Evolutionary conservation across 1,284 basidiomycete species (phyloP).

Genomic region (Mycena sp.): DNA sequence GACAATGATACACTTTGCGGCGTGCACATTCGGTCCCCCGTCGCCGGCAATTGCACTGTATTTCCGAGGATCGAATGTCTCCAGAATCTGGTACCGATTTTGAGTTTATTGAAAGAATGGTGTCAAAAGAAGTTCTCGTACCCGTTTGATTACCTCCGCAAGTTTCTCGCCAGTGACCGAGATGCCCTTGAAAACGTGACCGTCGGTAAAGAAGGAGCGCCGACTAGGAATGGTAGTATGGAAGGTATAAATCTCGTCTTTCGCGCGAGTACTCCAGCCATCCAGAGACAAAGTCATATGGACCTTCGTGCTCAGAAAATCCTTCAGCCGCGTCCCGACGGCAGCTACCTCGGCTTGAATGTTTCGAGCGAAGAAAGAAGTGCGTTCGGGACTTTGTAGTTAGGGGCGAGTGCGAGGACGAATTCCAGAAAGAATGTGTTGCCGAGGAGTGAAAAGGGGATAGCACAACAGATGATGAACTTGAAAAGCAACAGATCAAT

Average conservation of each 20-base stretch:
- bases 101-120: background rate
- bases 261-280: conserved; percentile 20
- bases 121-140: background rate
- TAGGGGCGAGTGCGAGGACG: conserved; percentile 1
- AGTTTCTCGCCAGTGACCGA: conserved; percentile 32
- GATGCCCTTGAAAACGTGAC: conserved; percentile 32
- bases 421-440: conserved; percentile 19
- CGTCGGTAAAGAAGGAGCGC: conserved; percentile 31
- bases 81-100: background rate
- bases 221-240: conserved; percentile 13
- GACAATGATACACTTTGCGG: conserved; percentile 21
- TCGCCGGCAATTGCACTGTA: conserved; percentile 31
- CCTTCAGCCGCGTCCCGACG: background rate
- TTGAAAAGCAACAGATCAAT: conserved; percentile 21
- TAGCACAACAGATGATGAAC: conserved; percentile 28
- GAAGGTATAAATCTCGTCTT: conserved; percentile 23
- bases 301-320: conserved; percentile 4
- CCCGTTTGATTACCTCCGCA: background rate
- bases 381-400: conserved; percentile 16
- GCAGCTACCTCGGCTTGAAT: conserved; percentile 20
- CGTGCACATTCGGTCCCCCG: conserved; percentile 33
- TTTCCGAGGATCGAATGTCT: background rate
- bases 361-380: conserved; percentile 23
- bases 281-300: conserved; percentile 23
- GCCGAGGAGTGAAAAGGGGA: conserved; percentile 19